Evolutionary conservation across 1,139 yeast genomes (phyloP).

Genomic region (Kurtzmaniella quercitrusa): DNA sequence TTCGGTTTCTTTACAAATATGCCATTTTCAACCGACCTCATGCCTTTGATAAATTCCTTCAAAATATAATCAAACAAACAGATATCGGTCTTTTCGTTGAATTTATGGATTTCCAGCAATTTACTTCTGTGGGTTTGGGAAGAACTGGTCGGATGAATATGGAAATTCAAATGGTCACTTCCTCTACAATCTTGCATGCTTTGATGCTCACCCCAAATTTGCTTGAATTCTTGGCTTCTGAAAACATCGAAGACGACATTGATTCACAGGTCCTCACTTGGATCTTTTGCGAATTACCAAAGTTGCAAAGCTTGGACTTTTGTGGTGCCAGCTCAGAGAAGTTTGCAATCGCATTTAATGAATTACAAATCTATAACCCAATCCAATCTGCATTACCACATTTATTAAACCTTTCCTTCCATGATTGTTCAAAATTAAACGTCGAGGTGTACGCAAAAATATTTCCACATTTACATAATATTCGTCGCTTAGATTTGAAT

Average conservation of each 20-base stretch:
- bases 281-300: conserved; percentile 56
- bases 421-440: conserved; percentile 82
- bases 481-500: conserved; percentile 71
- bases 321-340: conserved; percentile 78
- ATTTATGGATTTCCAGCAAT: conserved; percentile 81
- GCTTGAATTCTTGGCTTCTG: conserved; percentile 76
- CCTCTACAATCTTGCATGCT: conserved; percentile 62
- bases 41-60: conserved; percentile 69
- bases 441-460: conserved; percentile 51
- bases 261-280: conserved; percentile 56
- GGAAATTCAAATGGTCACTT: conserved; percentile 88
- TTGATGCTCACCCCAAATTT: conserved; percentile 62
- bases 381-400: conserved; percentile 3
- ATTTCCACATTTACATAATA: conserved; percentile 52
- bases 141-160: conserved; percentile 86
- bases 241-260: conserved; percentile 82
- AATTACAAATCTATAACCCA: conserved; percentile 20
- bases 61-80: conserved; percentile 47
- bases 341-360: conserved; percentile 62
- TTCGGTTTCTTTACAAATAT: conserved; percentile 55
- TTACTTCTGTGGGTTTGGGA: conserved; percentile 88
- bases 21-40: conserved; percentile 79
- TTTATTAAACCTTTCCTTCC: conserved; percentile 61
- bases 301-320: conserved; percentile 72
- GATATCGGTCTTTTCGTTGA: conserved; percentile 65